Percentiles rank a stretch among this genome's conserved stretches.
Evolutionary conservation across 345 rosid genomes (phyloP).

Genomic region (Eucalyptus polybractea): DNA sequence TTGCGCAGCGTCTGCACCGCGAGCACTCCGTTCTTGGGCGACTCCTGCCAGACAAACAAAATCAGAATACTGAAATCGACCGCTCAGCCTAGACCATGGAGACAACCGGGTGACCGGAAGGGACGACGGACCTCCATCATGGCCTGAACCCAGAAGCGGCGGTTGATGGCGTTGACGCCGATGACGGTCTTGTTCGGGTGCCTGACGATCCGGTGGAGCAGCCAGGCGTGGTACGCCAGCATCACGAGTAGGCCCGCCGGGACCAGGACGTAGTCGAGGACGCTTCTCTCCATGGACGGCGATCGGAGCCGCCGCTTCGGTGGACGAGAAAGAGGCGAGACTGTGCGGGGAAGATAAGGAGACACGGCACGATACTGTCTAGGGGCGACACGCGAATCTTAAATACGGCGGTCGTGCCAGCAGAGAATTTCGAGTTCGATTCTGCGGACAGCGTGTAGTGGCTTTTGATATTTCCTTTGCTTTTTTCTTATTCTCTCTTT

Average conservation of each 20-base stretch:
- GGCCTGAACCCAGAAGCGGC: constrained; percentile 80
- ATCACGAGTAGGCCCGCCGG: constrained; percentile 45
- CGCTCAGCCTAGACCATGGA: too few relatives aligned
- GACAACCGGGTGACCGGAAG: background rate
- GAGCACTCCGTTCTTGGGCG: constrained; percentile 66
- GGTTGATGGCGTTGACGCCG: constrained; percentile 70
- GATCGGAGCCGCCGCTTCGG: background rate
- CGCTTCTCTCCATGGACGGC: constrained; percentile 26
- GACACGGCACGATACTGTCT: background rate
- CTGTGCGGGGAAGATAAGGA: background rate
- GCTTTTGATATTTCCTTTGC: background rate
- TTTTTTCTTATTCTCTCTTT: background rate
- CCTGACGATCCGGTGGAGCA: constrained; percentile 37
- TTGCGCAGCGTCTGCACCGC: constrained; percentile 83
- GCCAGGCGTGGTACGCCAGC: constrained; percentile 64
- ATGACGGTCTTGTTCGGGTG: constrained; percentile 61
- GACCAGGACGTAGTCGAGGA: constrained; percentile 53
- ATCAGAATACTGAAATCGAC: too few relatives aligned
- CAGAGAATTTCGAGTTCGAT: background rate
- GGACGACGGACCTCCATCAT: constrained; percentile 73
- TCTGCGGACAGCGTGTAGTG: background rate
- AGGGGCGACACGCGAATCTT: background rate
- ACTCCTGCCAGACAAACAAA: constrained; percentile 18
- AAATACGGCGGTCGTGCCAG: background rate
- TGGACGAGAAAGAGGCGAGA: background rate